Evolutionary conservation across 257 asterid genomes (phyloP), one percentile per base, ranked within the genome.

Genomic region (Agastache rugosa): DNA sequence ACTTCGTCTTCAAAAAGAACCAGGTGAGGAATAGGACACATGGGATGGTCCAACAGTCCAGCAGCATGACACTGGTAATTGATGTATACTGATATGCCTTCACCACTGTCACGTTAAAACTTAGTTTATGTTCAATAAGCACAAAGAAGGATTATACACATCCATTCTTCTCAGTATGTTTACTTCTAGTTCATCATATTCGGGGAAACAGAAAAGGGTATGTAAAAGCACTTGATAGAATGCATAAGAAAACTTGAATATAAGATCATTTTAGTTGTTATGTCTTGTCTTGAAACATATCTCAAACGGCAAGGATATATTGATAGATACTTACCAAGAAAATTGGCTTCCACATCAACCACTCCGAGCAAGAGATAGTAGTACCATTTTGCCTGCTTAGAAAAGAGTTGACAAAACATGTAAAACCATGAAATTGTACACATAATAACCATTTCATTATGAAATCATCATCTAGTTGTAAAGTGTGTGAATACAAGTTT

Each of bases 41-140:
- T 1, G 98, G 98, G 75, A 91, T 93, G 53, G 98, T 68, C 98
- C 98, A 93, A 79, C 98, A 93, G 82, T 91, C 97, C 81, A 93
- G 88, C 76, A 93, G 89, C 98, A 91, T 93, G 60, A 93, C 92
- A 29, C 98, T 93, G 60, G 97, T 93, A 75, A 93, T 78, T 61
- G 98, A 90, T 16, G 98, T 93, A 76, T 93, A 93, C 81, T 93
- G 98, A 75, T 93, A 93, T 16, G 98, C 90, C 89, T 93, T 93
- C 73, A 93, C 98, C 84, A 93, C 98, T 93, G 87, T 69, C 77
- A 78, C 29, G 56, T 58, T 48, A 77, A 62, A 75, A 67, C 20
- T 61, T 7, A 54, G 48, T 23, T 56, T 37, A 74, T 45, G 67
- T 75, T 66, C 65, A 25, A 27, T 16, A 64, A 68, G 44, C 50